phyloP scores from a whole-genome alignment of 768 basidiomycete genomes.

The Ramaria sp. region DNA sequence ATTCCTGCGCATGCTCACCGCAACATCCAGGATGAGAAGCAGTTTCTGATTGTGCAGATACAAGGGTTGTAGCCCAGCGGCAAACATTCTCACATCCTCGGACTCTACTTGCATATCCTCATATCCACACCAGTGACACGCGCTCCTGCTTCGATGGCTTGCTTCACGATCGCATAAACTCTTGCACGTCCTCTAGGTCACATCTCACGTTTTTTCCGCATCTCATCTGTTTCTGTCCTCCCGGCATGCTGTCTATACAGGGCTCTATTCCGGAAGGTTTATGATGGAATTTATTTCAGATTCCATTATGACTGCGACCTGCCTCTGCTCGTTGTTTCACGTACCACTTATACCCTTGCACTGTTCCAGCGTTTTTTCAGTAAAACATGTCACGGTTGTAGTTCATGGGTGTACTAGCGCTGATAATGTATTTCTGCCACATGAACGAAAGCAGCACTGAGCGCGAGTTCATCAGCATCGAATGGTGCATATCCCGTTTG shows the following conservation, averaged over 20 bases:
- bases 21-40: constrained; percentile 69
- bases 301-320: too few relatives aligned
- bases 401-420: not conserved
- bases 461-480: too few relatives aligned
- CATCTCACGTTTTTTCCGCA: not conserved
- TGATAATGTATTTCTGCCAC: not conserved
- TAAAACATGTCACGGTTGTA: not conserved
- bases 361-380: not conserved
- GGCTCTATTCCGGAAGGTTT: too few relatives aligned
- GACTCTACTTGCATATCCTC: not conserved
- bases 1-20: constrained; percentile 2
- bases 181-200: not conserved
- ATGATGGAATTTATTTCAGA: too few relatives aligned
- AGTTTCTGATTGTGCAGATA: constrained; percentile 90
- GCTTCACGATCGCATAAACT: not conserved
- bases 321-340: not conserved
- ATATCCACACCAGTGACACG: not conserved
- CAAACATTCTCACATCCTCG: not conserved
- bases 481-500: too few relatives aligned
- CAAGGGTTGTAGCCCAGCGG: constrained; percentile 44
- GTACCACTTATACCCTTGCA: not conserved
- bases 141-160: not conserved
- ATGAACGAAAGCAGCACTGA: too few relatives aligned
- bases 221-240: not conserved
- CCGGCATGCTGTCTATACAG: not conserved